Percentiles rank a stretch among this genome's conserved stretches.
Conservation (phyloP, 2,329 filamentous ascomycete genomes). For the Plectosphaerella cucumerina region DNA sequence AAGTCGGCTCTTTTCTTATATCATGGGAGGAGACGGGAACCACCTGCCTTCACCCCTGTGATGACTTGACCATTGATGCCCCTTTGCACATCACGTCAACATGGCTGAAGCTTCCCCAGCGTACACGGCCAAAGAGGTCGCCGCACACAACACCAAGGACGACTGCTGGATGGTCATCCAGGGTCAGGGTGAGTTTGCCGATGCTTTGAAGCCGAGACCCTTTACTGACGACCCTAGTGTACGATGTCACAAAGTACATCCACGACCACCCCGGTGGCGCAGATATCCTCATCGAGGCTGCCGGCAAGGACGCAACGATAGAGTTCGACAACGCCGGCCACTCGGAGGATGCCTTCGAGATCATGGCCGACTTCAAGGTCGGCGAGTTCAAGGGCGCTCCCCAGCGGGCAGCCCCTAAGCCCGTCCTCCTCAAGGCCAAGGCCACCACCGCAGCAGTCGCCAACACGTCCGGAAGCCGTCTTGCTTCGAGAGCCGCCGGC, state of each 20-base stretch:
- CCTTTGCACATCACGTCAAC: constrained; percentile 2
- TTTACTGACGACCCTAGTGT: constrained; percentile 35
- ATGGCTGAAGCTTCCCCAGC: constrained; percentile 14
- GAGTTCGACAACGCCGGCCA: constrained; percentile 83
- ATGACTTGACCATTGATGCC: not conserved
- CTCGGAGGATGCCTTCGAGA: constrained; percentile 55
- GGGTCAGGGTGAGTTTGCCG: constrained; percentile 39
- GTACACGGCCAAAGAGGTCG: constrained; percentile 37
- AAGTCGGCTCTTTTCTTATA: too few species aligned
- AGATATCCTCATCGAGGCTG: constrained; percentile 73
- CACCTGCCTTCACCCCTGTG: not conserved
- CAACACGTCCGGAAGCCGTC: constrained; percentile 4
- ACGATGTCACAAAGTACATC: constrained; percentile 53
- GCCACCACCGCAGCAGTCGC: not conserved
- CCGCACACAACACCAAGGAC: constrained; percentile 40
- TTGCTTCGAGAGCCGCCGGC: constrained; percentile 10
- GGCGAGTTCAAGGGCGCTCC: constrained; percentile 30
- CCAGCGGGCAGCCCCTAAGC: constrained; percentile 15
- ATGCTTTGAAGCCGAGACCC: not conserved
- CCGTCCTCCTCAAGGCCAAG: constrained; percentile 17
- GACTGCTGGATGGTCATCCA: constrained; percentile 54
- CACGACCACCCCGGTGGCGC: constrained; percentile 67
- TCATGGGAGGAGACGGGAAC: not conserved
- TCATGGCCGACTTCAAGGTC: constrained; percentile 31
- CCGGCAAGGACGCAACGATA: constrained; percentile 72